Conservation (phyloP, 2,329 filamentous ascomycete genomes). For the Penicillium hesseltinei region DNA sequence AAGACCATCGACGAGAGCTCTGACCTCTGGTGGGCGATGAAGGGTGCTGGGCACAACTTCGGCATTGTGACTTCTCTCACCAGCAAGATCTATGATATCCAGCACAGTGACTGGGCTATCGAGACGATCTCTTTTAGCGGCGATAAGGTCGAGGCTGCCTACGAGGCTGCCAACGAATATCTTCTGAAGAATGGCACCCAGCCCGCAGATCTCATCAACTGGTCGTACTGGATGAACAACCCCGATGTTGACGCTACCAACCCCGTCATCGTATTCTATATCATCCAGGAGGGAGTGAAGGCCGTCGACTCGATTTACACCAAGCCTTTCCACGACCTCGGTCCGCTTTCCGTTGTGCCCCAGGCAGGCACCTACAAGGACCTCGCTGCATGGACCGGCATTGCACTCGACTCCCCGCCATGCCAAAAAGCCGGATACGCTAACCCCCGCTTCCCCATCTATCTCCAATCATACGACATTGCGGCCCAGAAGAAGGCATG, state of each 20-base stretch:
- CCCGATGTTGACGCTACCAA: slow-evolving; percentile 26
- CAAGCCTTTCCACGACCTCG: slow-evolving; percentile 46
- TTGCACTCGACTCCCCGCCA: slow-evolving; percentile 35
- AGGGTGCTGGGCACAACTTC: slow-evolving; percentile 59
- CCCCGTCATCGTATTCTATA: slow-evolving; percentile 32
- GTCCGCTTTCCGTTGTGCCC: slow-evolving; percentile 36
- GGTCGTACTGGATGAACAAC: slow-evolving; percentile 38
- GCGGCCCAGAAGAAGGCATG: slow-evolving; percentile 39
- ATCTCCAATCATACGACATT: slow-evolving; percentile 43
- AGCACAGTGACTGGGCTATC: slow-evolving; percentile 38
- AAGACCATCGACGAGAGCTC: slow-evolving; percentile 41
- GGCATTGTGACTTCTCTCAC: slow-evolving; percentile 54
- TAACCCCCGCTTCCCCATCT: slow-evolving; percentile 48
- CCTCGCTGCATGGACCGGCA: slow-evolving; percentile 46
- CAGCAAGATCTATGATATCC: slow-evolving; percentile 48
- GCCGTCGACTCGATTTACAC: slow-evolving; percentile 44
- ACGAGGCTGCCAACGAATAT: slow-evolving; percentile 47
- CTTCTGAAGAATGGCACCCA: slow-evolving; percentile 47
- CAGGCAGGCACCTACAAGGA: slow-evolving; percentile 47
- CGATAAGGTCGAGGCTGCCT: slow-evolving; percentile 52
- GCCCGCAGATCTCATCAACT: slow-evolving; percentile 49
- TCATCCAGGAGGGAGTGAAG: slow-evolving; percentile 37
- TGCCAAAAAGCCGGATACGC: slow-evolving; percentile 46
- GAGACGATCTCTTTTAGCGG: slow-evolving; percentile 48
- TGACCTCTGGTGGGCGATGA: slow-evolving; percentile 58